A percentile compares a stretch with the other conserved stretches of the same genome.
Conservation (phyloP, 495 filamentous ascomycete genomes). For the Bombardia bombarda region DNA sequence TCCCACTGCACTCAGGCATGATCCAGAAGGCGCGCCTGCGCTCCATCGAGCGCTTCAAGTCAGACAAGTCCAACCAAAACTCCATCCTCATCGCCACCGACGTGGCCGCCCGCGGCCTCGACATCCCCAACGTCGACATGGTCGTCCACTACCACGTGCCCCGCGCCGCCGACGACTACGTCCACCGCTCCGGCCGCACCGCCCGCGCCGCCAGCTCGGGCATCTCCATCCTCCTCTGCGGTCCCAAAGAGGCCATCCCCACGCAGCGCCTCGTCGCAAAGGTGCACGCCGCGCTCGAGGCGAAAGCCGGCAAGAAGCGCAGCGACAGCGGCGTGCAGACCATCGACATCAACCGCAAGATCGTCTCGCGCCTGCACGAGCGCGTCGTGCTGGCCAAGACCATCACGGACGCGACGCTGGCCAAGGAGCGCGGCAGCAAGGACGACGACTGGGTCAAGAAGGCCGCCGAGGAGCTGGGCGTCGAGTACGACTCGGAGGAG, state of each 20-base stretch:
- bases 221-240: slow-evolving; percentile 77
- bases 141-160: slow-evolving; percentile 95
- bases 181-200: slow-evolving; percentile 92
- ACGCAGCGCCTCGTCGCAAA: slow-evolving; percentile 79
- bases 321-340: slow-evolving; percentile 35
- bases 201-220: slow-evolving; percentile 74
- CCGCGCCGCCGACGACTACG: slow-evolving; percentile 83
- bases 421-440: slow-evolving; percentile 75
- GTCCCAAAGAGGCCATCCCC: slow-evolving; percentile 81
- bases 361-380: slow-evolving; percentile 66
- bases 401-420: slow-evolving; percentile 71
- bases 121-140: slow-evolving; percentile 80
- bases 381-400: slow-evolving; percentile 70
- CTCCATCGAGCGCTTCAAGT: slow-evolving; percentile 84
- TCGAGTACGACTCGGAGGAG: slow-evolving; percentile 87
- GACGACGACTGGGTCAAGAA: slow-evolving; percentile 78
- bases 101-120: slow-evolving; percentile 91
- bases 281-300: slow-evolving; percentile 51
- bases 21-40: slow-evolving; percentile 91
- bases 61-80: slow-evolving; percentile 33
- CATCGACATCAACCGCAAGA: slow-evolving; percentile 72
- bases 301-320: slow-evolving; percentile 35
- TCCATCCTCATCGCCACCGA: slow-evolving; percentile 85
- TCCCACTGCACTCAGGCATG: slow-evolving; percentile 87
- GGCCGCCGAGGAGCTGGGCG: slow-evolving; percentile 87